A percentile compares a stretch with the other conserved stretches of the same genome.
Evolutionary conservation across 805 yeast genomes (phyloP).

Genomic region (Starmerella sirachaensis): DNA sequence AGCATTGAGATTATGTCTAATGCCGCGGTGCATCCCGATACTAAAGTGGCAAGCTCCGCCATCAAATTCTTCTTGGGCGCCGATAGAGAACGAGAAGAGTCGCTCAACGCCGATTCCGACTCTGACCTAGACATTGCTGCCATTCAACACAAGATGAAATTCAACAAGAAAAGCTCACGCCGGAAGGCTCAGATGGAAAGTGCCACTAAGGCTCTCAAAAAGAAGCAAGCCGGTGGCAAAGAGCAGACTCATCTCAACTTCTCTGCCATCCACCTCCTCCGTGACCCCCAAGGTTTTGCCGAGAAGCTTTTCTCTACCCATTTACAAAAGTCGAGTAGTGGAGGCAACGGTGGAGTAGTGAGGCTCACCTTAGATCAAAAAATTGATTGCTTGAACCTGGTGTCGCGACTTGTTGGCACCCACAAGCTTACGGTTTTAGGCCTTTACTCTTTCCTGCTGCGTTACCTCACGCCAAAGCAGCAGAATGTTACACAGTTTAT

Average conservation of each 20-base stretch:
- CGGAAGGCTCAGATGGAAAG: slow-evolving; percentile 67
- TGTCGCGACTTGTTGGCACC: slow-evolving; percentile 83
- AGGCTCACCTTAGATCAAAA: slow-evolving; percentile 77
- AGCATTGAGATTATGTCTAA: slow-evolving; percentile 97
- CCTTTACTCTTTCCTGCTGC: slow-evolving; percentile 74
- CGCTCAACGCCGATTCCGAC: slow-evolving; percentile 63
- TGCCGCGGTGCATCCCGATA: slow-evolving; percentile 80
- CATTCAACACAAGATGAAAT: slow-evolving; percentile 66
- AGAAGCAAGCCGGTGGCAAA: slow-evolving; percentile 36
- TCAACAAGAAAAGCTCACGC: slow-evolving; percentile 71
- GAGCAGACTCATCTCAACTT: slow-evolving; percentile 69
- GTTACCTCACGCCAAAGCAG: slow-evolving; percentile 89
- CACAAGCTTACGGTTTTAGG: slow-evolving; percentile 88
- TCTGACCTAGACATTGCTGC: slow-evolving; percentile 51
- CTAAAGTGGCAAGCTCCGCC: slow-evolving; percentile 80
- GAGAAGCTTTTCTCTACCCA: slow-evolving; percentile 67
- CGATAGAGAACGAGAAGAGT: slow-evolving; percentile 83
- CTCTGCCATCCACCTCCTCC: slow-evolving; percentile 82
- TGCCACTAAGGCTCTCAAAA: slow-evolving; percentile 59
- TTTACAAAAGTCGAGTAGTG: slow-evolving; percentile 27
- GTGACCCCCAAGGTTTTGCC: slow-evolving; percentile 98
- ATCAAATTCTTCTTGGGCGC: slow-evolving; percentile 88
- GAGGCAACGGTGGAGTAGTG: slow-evolving; percentile 44
- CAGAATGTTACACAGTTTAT: slow-evolving; percentile 85
- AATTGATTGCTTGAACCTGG: slow-evolving; percentile 72